Conservation (phyloP, 257 asterid genomes). For the Nicotiana benthamiana region DNA sequence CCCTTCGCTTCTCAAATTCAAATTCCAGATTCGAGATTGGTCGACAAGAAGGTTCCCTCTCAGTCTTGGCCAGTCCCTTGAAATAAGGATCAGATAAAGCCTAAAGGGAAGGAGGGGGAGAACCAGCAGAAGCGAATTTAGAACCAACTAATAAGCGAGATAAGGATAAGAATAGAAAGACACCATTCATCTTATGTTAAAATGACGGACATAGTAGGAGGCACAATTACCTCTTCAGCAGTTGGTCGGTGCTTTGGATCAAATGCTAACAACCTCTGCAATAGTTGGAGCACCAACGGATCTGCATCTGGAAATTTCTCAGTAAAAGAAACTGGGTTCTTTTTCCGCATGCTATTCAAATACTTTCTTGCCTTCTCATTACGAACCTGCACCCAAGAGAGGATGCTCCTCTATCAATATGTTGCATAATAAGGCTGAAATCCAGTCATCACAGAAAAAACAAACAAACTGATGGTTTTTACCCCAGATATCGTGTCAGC, state of each 20-base stretch:
- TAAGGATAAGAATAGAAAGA: neutral
- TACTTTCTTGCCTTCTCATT: slow-evolving; percentile 94
- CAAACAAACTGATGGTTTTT: slow-evolving; percentile 9
- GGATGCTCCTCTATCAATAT: neutral
- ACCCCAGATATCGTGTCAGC: slow-evolving; percentile 73
- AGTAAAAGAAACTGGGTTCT: slow-evolving; percentile 45
- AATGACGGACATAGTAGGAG: neutral
- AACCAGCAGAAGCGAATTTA: neutral
- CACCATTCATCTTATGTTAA: neutral
- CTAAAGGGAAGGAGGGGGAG: slow-evolving; percentile 19
- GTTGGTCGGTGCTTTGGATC: slow-evolving; percentile 93
- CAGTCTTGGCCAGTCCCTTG: slow-evolving; percentile 76
- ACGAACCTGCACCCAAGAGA: slow-evolving; percentile 55
- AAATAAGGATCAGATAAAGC: slow-evolving; percentile 92
- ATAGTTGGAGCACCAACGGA: slow-evolving; percentile 60
- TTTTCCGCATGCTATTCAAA: slow-evolving; percentile 67
- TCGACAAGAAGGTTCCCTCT: slow-evolving; percentile 85
- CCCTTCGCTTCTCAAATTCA: slow-evolving; percentile 76
- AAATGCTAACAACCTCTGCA: slow-evolving; percentile 73
- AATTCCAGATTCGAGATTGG: slow-evolving; percentile 83
- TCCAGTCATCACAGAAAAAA: neutral
- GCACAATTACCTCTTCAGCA: slow-evolving; percentile 64
- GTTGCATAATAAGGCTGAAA: neutral
- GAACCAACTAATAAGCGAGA: neutral
- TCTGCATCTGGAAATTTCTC: slow-evolving; percentile 63